A percentile compares a stretch with the other conserved stretches of the same genome.
phyloP scores from a whole-genome alignment of 768 basidiomycete genomes.

The Serendipita sp. region DNA sequence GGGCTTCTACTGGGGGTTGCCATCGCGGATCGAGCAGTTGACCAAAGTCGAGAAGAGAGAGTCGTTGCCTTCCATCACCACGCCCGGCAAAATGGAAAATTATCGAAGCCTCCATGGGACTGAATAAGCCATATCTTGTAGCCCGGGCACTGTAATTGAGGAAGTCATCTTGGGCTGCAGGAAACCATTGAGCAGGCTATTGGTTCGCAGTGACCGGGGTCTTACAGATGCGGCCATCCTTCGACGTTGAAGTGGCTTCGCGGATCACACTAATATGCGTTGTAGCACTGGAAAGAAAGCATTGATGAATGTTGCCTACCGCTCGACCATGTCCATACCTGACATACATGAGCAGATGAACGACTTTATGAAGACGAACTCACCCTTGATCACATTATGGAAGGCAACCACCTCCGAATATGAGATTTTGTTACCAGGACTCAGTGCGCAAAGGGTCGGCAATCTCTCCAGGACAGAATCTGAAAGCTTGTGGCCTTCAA shows the following conservation, averaged over 20 bases:
- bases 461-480: slow-evolving; percentile 83
- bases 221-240: slow-evolving; percentile 72
- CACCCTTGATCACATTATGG: slow-evolving; percentile 87
- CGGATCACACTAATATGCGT: slow-evolving; percentile 50
- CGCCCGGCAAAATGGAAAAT: slow-evolving; percentile 95
- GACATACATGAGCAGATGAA: slow-evolving; percentile 7
- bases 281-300: slow-evolving; percentile 7
- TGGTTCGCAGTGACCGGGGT: neutral
- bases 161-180: slow-evolving; percentile 74
- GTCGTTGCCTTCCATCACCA: slow-evolving; percentile 49
- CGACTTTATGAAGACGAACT: slow-evolving; percentile 15
- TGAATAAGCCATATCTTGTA: slow-evolving; percentile 89
- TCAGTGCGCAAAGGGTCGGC: slow-evolving; percentile 81
- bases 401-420: slow-evolving; percentile 96
- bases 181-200: neutral
- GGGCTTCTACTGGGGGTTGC: slow-evolving; percentile 48
- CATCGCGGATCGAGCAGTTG: slow-evolving; percentile 85
- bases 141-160: slow-evolving; percentile 71
- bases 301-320: slow-evolving; percentile 27
- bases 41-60: slow-evolving; percentile 81
- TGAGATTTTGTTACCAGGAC: slow-evolving; percentile 77
- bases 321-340: slow-evolving; percentile 97
- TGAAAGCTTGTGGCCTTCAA: slow-evolving; percentile 93
- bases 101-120: slow-evolving; percentile 96
- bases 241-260: slow-evolving; percentile 77